phyloP scores from a whole-genome alignment of 257 asterid genomes.

The Apocynum venetum region DNA sequence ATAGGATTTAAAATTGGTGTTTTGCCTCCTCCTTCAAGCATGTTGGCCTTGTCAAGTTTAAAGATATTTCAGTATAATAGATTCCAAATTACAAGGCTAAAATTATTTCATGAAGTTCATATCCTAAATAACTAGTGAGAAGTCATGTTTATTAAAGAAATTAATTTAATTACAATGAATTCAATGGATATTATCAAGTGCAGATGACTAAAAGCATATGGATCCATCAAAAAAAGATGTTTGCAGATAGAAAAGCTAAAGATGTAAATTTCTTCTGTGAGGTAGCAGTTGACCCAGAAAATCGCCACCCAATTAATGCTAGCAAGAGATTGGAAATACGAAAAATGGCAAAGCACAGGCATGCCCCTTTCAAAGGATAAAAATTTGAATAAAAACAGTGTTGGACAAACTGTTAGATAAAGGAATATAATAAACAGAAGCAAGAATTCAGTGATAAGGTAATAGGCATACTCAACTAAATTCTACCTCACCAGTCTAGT shows the following conservation, averaged over 20 bases:
- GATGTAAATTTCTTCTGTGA: too few species aligned
- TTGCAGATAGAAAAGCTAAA: not conserved
- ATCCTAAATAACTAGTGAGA: not conserved
- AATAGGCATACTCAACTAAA: not conserved
- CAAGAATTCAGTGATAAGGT: too few species aligned
- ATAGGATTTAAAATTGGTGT: slow-evolving; percentile 83
- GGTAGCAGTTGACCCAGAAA: not conserved
- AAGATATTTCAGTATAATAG: slow-evolving; percentile 18
- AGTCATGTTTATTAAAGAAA: not conserved
- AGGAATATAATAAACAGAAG: too few species aligned
- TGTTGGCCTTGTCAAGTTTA: slow-evolving; percentile 61
- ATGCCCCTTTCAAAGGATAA: not conserved
- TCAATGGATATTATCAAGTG: not conserved
- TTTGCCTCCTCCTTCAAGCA: slow-evolving; percentile 98
- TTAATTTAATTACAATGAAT: too few species aligned
- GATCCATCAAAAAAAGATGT: too few species aligned
- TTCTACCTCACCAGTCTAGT: not conserved
- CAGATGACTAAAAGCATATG: too few species aligned
- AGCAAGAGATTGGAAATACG: not conserved
- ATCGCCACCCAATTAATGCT: not conserved
- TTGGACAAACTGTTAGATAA: not conserved
- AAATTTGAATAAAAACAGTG: not conserved
- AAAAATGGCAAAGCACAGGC: not conserved
- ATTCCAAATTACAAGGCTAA: not conserved
- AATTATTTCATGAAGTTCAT: too few species aligned